These are phyloP conservation scores for Leucosporidium yakuticum DNA, from an alignment of 768 basidiomycete genomes.

Conservation along the genomic window DNA sequence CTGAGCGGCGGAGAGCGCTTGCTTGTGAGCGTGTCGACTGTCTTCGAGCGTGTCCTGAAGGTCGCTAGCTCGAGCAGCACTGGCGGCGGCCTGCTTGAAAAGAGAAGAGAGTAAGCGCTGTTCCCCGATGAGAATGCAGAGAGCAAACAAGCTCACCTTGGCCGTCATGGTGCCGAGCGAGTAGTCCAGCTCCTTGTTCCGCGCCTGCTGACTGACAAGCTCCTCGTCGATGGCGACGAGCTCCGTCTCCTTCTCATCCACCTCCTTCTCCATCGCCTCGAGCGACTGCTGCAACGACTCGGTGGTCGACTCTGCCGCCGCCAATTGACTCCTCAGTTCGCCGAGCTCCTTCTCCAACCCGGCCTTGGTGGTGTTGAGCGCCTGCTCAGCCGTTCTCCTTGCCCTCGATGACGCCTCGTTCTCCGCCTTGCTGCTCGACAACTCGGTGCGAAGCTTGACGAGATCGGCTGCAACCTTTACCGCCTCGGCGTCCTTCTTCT, in stretches of 20 bases:
- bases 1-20: too few species aligned
- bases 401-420: not conserved
- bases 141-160: not conserved
- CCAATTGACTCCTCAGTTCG: slow-evolving; percentile 39
- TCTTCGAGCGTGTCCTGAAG: slow-evolving; percentile 12
- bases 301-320: slow-evolving; percentile 14
- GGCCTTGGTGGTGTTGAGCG: not conserved
- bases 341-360: slow-evolving; percentile 50
- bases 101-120: too few species aligned
- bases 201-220: slow-evolving; percentile 36
- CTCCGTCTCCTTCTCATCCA: slow-evolving; percentile 26
- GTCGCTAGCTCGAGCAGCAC: slow-evolving; percentile 2
- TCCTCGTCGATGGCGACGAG: slow-evolving; percentile 15
- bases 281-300: slow-evolving; percentile 39
- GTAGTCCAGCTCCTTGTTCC: slow-evolving; percentile 49
- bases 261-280: slow-evolving; percentile 54
- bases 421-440: not conserved
- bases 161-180: not conserved
- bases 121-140: too few species aligned
- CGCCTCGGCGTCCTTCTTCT: not conserved
- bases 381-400: not conserved
- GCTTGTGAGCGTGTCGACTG: too few species aligned
- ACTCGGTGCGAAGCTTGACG: not conserved
- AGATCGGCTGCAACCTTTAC: not conserved
- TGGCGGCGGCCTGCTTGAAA: slow-evolving; percentile 11